Conservation (phyloP, 345 rosid genomes). For the Geranium brycei region DNA sequence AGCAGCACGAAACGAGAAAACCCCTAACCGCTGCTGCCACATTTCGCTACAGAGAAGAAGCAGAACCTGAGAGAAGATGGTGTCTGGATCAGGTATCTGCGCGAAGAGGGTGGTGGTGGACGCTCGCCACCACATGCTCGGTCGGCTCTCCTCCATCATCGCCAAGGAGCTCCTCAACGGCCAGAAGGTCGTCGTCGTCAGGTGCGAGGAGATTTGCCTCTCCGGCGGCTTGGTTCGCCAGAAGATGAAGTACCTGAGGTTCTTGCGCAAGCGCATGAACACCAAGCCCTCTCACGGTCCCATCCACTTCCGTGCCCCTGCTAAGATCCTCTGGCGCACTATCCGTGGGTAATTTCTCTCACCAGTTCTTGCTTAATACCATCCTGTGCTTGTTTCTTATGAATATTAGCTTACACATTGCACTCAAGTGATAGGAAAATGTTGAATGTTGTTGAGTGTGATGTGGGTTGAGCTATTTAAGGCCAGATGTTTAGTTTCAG, state of each 20-base stretch:
- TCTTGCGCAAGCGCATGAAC: conserved; percentile 59
- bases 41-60: no score
- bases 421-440: not conserved
- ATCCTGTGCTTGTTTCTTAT: not conserved
- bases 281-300: conserved; percentile 31
- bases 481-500: no score
- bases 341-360: conserved; percentile 15
- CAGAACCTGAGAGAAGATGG: conserved; percentile 23
- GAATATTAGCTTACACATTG: no score
- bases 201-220: conserved; percentile 25
- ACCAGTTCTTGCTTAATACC: no score
- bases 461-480: no score
- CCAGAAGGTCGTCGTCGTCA: conserved; percentile 23
- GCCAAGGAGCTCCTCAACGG: conserved; percentile 26
- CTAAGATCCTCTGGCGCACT: conserved; percentile 27
- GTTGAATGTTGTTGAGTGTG: not conserved
- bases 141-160: conserved; percentile 50
- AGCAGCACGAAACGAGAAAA: no score
- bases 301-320: conserved; percentile 27
- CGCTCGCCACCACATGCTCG: conserved; percentile 77
- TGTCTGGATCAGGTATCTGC: conserved; percentile 78
- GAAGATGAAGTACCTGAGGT: conserved; percentile 89
- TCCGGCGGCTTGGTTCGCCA: conserved; percentile 58
- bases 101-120: conserved; percentile 65
- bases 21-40: no score